Percentiles rank a stretch among this genome's conserved stretches.
These are phyloP conservation scores for Heliamphora pulchella DNA, from an alignment of 179 eudicot genomes.

Conservation along the genomic window DNA sequence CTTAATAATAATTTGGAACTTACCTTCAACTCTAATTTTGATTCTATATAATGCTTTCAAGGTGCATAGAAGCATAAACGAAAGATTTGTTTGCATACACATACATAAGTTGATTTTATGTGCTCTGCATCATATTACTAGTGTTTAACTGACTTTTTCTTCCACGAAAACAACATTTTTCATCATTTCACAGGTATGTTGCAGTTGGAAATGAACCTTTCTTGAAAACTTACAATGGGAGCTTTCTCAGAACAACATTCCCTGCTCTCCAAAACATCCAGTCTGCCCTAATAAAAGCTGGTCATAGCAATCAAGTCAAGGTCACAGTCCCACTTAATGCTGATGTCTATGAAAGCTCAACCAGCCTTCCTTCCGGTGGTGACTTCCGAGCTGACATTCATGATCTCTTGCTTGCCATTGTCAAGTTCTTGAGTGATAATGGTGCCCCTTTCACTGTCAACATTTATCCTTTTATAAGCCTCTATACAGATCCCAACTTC, in stretches of 20 bases:
- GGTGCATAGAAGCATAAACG: too few species aligned
- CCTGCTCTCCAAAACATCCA: constrained; percentile 80
- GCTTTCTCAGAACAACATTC: constrained; percentile 52
- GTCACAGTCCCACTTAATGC: constrained; percentile 69
- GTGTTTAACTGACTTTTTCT: background rate
- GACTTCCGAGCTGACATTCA: constrained; percentile 64
- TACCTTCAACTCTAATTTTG: background rate
- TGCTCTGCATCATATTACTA: background rate
- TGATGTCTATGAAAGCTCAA: constrained; percentile 50
- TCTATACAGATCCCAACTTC: constrained; percentile 51
- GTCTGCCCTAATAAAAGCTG: constrained; percentile 56
- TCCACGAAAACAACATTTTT: background rate
- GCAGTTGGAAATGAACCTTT: constrained; percentile 92
- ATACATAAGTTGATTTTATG: too few species aligned
- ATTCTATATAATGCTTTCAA: background rate
- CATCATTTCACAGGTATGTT: constrained; percentile 47
- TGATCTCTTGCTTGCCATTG: constrained; percentile 47
- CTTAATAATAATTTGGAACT: background rate
- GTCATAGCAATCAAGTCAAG: constrained; percentile 43
- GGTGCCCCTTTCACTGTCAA: constrained; percentile 70
- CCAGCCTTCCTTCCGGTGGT: constrained; percentile 54
- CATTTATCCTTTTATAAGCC: constrained; percentile 86
- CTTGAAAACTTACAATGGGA: constrained; percentile 62
- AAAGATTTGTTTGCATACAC: background rate
- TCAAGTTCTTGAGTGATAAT: constrained; percentile 47